These are phyloP conservation scores for Gypsophila paniculata DNA, from an alignment of 179 eudicot genomes.

Conservation along the genomic window DNA sequence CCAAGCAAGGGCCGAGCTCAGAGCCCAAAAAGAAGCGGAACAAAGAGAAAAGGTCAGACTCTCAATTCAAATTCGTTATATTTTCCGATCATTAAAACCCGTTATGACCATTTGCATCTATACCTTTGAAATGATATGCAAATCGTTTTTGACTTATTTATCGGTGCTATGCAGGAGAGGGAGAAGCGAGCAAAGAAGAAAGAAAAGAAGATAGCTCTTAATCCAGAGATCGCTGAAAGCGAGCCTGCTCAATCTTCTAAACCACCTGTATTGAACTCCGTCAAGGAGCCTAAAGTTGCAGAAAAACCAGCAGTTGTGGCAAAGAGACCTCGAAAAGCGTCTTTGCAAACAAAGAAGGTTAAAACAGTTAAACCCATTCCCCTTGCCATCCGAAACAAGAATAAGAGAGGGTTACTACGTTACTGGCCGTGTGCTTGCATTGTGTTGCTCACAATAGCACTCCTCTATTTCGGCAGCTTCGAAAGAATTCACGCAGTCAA, in stretches of 20 bases:
- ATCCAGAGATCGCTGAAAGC: slow-evolving; percentile 30
- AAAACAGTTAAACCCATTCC: slow-evolving; percentile 58
- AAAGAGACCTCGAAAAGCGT: slow-evolving; percentile 43
- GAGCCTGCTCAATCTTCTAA: slow-evolving; percentile 37
- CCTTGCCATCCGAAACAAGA: slow-evolving; percentile 64
- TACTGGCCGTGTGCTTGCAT: slow-evolving; percentile 43
- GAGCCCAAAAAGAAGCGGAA: slow-evolving; percentile 81
- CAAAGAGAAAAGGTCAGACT: slow-evolving; percentile 66
- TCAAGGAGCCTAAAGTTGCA: slow-evolving; percentile 39
- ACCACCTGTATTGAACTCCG: slow-evolving; percentile 25
- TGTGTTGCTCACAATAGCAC: slow-evolving; percentile 26
- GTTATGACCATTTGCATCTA: too few relatives aligned
- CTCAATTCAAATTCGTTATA: not conserved
- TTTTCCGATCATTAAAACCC: too few relatives aligned
- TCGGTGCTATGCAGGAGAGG: slow-evolving; percentile 47
- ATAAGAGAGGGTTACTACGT: slow-evolving; percentile 53
- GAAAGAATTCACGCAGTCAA: slow-evolving; percentile 25
- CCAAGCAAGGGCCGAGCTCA: slow-evolving; percentile 59
- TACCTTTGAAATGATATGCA: not conserved
- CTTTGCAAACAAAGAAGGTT: slow-evolving; percentile 43
- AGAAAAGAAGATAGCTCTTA: slow-evolving; percentile 51
- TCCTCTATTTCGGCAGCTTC: slow-evolving; percentile 39
- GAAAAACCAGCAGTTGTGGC: slow-evolving; percentile 33
- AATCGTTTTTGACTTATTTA: not conserved
- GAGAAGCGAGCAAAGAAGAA: slow-evolving; percentile 84